phyloP scores from a whole-genome alignment of 73 alveolate species.

The Uronychia binucleata region DNA sequence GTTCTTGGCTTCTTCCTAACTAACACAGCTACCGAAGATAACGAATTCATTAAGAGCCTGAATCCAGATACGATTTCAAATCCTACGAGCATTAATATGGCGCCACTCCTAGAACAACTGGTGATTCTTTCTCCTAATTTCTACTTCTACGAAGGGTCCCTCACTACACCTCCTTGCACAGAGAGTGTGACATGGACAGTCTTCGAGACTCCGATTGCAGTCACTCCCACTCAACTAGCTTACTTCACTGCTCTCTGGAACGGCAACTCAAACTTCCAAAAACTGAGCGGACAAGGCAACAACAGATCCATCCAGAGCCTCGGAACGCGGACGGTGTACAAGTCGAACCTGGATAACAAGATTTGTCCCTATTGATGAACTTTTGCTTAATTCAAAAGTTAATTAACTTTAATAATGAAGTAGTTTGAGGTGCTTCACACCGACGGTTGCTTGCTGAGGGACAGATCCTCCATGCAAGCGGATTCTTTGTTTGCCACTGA shows the following conservation, averaged over 20 bases:
- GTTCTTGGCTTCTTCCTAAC: neutral
- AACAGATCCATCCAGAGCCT: neutral
- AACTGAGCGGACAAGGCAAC: neutral
- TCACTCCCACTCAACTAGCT: neutral
- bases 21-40: neutral
- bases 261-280: neutral
- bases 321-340: neutral
- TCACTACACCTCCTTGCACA: slow-evolving; percentile 87
- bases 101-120: neutral
- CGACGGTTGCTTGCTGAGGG: too few relatives aligned
- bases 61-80: neutral
- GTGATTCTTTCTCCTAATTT: slow-evolving; percentile 11
- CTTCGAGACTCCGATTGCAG: neutral
- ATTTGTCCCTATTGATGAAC: neutral
- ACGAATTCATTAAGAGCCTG: neutral
- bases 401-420: too few relatives aligned
- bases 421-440: too few relatives aligned
- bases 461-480: too few relatives aligned
- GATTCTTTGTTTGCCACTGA: too few relatives aligned
- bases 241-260: neutral
- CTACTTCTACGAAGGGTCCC: slow-evolving; percentile 78
- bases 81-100: neutral
- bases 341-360: neutral
- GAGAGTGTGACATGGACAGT: slow-evolving; percentile 78
- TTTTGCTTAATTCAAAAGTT: too few relatives aligned